Base-by-base conservation (phyloP, 805 yeast species). In the Scheffersomyces stipitis region DNA sequence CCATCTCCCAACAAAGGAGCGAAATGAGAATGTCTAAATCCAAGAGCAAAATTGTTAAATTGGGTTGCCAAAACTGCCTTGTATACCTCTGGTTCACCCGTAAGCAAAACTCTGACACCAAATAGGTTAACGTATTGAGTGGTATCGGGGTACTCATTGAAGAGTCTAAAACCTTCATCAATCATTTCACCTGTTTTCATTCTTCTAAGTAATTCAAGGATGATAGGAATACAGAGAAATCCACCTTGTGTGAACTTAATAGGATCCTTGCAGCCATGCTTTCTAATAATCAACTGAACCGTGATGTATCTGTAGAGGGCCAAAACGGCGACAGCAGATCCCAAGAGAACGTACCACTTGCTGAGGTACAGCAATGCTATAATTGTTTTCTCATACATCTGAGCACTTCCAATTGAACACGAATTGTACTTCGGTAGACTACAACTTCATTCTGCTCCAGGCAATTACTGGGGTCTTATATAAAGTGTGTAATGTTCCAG, bases 1-100 rank as follows among this genome's bases (percentile, higher is more conserved):
- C 69, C 69, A 37, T 63, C 65, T 4, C 69, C 71, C 26, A 64
- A 49, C 3, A 63, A 46, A 18, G 66, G 66, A 18, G 46, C 39
- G 42, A 62, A 60, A 33, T 52, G 60, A 3, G 51, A 47, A 42
- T 58, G 64, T 44, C 69, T 58, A 1, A 51, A 36, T 12, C 69
- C 69, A 4, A 63, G 44, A 18, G 48, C 56, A 44, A 62, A 65
- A 35, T 64, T 68, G 37, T 55, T 54, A 42, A 65, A 64, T 42
- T 65, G 69, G 15, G 69, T 64, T 15, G 65, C 66, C 37, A 64
- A 56, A 12, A 65, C 28, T 2, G 69, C 68, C 41, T 65, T 64
- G 34, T 63, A 52, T 34, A 60, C 64, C 37, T 64, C 71, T 3
- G 67, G 66, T 30, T 62, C 67, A 34, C 43, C 49, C 12, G 69